These are phyloP conservation scores for Hydrangea macrophylla DNA, from an alignment of 148 eudicot genomes.

Conservation along the genomic window DNA sequence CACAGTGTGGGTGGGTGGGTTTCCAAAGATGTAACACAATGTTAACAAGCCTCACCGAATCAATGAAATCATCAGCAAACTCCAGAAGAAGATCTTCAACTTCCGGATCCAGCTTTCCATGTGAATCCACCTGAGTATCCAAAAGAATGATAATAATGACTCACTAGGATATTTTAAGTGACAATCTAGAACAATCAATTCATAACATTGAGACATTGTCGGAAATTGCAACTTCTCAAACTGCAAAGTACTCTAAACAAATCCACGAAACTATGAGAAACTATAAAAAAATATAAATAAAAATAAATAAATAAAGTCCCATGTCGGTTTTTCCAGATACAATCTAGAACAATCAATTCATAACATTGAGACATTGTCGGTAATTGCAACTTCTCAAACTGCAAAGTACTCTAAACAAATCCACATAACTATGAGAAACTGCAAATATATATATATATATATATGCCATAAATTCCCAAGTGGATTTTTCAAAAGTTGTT, in stretches of 20 bases:
- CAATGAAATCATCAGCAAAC: conserved; percentile 85
- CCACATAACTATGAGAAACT: no score
- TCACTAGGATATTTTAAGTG: not conserved
- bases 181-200: no score
- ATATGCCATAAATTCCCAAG: no score
- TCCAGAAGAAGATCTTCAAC: conserved; percentile 82
- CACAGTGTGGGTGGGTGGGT: no score
- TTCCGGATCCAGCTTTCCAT: conserved; percentile 69
- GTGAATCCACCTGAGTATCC: conserved; percentile 61
- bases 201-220: not conserved
- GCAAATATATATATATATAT: no score
- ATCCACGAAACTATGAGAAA: no score
- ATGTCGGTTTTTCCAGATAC: conserved; percentile 2
- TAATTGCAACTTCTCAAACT: not conserved
- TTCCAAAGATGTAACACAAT: no score
- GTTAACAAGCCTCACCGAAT: conserved; percentile 57
- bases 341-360: no score
- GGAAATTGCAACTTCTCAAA: not conserved
- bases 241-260: not conserved
- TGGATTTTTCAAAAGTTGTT: not conserved
- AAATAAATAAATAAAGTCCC: no score
- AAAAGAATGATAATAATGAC: conserved; percentile 3
- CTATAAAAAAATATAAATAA: no score
- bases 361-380: not conserved
- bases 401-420: not conserved